Percentiles rank a stretch among this genome's conserved stretches.
phyloP scores from a whole-genome alignment of 2,329 filamentous ascomycete genomes.

The Xylaria sp. region DNA sequence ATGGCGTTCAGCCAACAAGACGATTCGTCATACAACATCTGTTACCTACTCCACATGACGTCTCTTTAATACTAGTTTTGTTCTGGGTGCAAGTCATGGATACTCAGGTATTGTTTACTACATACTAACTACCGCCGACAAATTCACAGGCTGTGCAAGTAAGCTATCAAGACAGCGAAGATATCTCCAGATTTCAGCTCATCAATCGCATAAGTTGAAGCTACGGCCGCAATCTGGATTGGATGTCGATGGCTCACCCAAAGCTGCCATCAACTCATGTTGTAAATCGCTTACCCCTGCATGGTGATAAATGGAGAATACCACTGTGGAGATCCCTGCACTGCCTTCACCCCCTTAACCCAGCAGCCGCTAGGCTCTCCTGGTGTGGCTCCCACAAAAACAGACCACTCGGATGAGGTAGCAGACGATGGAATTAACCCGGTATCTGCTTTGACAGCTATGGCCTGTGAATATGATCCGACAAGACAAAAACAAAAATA shows the following conservation, averaged over 20 bases:
- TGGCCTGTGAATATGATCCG: constrained; percentile 6
- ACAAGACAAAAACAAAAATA: neutral
- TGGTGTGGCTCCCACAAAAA: neutral
- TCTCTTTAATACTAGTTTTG: neutral
- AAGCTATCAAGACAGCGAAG: neutral
- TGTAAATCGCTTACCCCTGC: neutral
- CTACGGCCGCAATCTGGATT: neutral
- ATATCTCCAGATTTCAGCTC: neutral
- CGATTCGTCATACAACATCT: neutral
- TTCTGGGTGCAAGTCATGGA: neutral
- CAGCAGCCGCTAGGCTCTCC: constrained; percentile 7
- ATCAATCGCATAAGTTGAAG: neutral
- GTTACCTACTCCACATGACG: neutral
- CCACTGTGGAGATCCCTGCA: constrained; percentile 19
- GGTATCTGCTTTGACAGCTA: constrained; percentile 12
- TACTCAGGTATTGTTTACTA: neutral
- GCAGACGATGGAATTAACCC: neutral
- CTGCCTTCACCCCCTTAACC: constrained; percentile 17
- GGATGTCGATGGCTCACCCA: neutral
- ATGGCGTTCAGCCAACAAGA: neutral
- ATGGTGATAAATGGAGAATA: constrained; percentile 6
- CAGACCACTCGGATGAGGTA: constrained; percentile 8
- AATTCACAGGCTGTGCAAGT: neutral
- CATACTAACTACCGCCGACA: no score
- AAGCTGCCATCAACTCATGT: neutral